A percentile compares a stretch with the other conserved stretches of the same genome.
Evolutionary conservation across 495 filamentous ascomycete species (phyloP).

Genomic region (Cercophora scortea): DNA sequence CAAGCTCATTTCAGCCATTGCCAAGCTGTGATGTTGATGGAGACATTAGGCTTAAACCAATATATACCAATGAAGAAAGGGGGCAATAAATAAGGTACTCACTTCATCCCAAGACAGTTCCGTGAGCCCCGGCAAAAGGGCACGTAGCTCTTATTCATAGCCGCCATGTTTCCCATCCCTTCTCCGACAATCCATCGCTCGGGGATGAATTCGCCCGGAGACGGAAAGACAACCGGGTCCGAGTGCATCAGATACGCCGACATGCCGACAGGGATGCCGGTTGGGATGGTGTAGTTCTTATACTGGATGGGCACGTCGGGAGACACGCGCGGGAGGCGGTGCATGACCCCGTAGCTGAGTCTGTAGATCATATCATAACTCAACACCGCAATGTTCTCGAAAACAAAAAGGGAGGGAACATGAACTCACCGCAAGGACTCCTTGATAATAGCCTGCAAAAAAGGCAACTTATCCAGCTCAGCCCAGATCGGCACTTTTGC

Average conservation of each 20-base stretch:
- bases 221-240: conserved; percentile 27
- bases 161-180: conserved; percentile 4
- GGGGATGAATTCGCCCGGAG: conserved; percentile 26
- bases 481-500: conserved; percentile 14
- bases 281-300: conserved; percentile 13
- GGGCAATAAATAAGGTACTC: background rate
- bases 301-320: conserved; percentile 15
- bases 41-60: background rate
- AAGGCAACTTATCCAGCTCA: conserved; percentile 23
- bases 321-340: conserved; percentile 15
- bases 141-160: conserved; percentile 8
- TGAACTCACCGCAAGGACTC: conserved; percentile 21
- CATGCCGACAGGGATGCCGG: conserved; percentile 15
- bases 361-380: background rate
- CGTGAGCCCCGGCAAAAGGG: conserved; percentile 12
- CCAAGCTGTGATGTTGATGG: conserved; percentile 13
- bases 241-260: conserved; percentile 20
- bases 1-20: conserved; percentile 27
- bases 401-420: background rate
- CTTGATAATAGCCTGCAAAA: conserved; percentile 28
- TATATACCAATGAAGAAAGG: background rate
- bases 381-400: background rate
- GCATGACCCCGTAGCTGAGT: conserved; percentile 13
- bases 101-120: conserved; percentile 16
- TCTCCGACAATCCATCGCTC: conserved; percentile 34